Conservation (phyloP, 371 early-diverging fungal genomes). For the Rhizopus stolonifer region DNA sequence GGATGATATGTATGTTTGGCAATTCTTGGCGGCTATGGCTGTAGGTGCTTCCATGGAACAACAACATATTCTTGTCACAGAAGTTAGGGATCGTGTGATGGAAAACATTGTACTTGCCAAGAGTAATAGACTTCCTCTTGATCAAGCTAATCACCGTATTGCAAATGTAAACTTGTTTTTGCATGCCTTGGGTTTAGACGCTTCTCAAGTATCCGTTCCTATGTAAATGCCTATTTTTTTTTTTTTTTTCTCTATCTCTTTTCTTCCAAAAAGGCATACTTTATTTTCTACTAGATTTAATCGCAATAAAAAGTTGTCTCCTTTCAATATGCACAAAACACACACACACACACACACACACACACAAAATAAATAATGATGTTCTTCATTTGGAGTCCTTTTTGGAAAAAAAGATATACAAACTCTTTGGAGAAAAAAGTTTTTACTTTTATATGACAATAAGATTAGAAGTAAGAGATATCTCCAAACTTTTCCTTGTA, state of each 20-base stretch:
- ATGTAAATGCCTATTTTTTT: slow-evolving; percentile 20
- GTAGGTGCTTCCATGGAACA: slow-evolving; percentile 91
- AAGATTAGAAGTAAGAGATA: slow-evolving; percentile 78
- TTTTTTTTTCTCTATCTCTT: too few species aligned
- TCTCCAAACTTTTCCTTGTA: slow-evolving; percentile 92
- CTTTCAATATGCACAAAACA: too few species aligned
- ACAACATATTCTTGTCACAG: slow-evolving; percentile 88
- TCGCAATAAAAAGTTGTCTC: too few species aligned
- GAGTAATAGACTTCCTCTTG: slow-evolving; percentile 55
- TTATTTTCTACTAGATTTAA: too few species aligned
- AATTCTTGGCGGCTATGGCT: slow-evolving; percentile 94
- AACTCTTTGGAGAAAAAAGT: too few species aligned
- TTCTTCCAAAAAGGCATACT: too few species aligned
- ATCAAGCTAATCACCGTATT: slow-evolving; percentile 67
- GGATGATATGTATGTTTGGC: slow-evolving; percentile 97
- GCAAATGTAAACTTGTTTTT: slow-evolving; percentile 92
- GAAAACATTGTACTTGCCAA: slow-evolving; percentile 76
- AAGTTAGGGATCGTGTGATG: slow-evolving; percentile 88
- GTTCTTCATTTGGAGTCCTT: too few species aligned
- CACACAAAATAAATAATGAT: too few species aligned
- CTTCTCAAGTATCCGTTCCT: slow-evolving; percentile 74
- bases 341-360: too few species aligned
- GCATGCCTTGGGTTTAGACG: slow-evolving; percentile 93
- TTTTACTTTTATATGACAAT: too few species aligned
- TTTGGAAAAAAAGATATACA: too few species aligned